A percentile compares a stretch with the other conserved stretches of the same genome.
These are phyloP conservation scores for Microbotryum intermedium DNA, from an alignment of 1,284 basidiomycete genomes.

Conservation along the genomic window DNA sequence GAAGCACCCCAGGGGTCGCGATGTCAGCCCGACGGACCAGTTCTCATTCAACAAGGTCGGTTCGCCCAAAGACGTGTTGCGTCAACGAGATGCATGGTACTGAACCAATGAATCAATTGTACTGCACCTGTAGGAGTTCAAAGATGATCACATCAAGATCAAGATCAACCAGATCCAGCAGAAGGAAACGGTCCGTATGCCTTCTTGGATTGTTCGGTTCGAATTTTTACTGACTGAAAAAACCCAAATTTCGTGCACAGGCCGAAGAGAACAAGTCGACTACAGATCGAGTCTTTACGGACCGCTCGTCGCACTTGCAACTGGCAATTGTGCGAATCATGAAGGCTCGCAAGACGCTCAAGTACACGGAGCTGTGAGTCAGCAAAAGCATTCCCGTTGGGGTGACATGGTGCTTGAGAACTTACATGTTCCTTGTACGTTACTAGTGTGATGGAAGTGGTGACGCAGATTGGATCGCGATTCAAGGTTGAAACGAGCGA, in stretches of 20 bases:
- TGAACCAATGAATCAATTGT: background rate
- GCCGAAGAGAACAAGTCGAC: constrained; percentile 78
- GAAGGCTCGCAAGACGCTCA: constrained; percentile 81
- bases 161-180: constrained; percentile 96
- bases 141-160: constrained; percentile 67
- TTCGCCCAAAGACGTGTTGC: background rate
- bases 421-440: background rate
- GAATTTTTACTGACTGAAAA: background rate
- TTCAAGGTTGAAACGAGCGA: constrained; percentile 54
- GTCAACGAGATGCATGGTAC: background rate
- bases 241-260: constrained; percentile 40
- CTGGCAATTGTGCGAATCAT: constrained; percentile 91
- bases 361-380: constrained; percentile 55
- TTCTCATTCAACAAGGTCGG: constrained; percentile 62
- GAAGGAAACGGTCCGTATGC: constrained; percentile 63
- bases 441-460: constrained; percentile 41
- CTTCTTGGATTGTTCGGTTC: background rate
- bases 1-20: constrained; percentile 69
- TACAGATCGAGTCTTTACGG: constrained; percentile 72
- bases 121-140: constrained; percentile 53
- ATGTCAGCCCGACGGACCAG: constrained; percentile 65
- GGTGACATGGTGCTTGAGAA: background rate
- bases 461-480: constrained; percentile 63
- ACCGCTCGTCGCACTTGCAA: constrained; percentile 77
- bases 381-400: too few species aligned